Evolutionary conservation across 2,329 filamentous ascomycete species (phyloP), one percentile per base, ranked within the genome.

Genomic region (Fusarium anthophilum): DNA sequence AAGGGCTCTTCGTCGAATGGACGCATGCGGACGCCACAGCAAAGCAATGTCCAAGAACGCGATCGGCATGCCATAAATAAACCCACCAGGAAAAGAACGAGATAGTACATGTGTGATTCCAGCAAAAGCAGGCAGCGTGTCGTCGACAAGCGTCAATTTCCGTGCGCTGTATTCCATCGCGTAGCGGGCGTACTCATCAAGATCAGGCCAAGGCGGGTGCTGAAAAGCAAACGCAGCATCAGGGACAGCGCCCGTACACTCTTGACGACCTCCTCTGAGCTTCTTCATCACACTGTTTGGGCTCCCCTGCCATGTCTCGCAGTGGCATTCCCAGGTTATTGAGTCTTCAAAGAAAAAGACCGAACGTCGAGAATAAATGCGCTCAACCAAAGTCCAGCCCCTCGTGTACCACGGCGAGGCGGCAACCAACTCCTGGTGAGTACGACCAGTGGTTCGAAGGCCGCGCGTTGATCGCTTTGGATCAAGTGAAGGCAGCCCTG

Each of bases 321-420:
- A 86, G 72, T 86, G 84, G 57, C 84, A 86, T 66, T 86, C 83
- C 84, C 84, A 86, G 4, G 83, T 84, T 18, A 85, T 79, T 14
- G 79, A 66, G 28, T 86, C 83, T 37, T 84, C 81, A 58, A 86
- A 86, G 71, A 86, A 82, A 75, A 83, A 86, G 58, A 86, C 79
- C 17, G 81, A 80, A 15, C 84, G 82, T 35, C 84, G 79, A 30
- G 84, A 82, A 70, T 86, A 86, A 20, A 85, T 74, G 6, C 79
- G 78, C 66, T 86, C 84, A 66, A 86, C 83, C 24, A 86, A 75
- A 11, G 84, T 86, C 84, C 84, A 86, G 38, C 81, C 83, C 38
- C 84, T 80, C 3, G 77, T 80, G 63, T 80, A 82, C 84, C 84
- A 86, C 17, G 73, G 77, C 6, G 83, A 84, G 14, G 80, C 68